A percentile compares a stretch with the other conserved stretches of the same genome.
phyloP scores from a whole-genome alignment of 495 filamentous ascomycete genomes.

The Penicillium riverlandense region DNA sequence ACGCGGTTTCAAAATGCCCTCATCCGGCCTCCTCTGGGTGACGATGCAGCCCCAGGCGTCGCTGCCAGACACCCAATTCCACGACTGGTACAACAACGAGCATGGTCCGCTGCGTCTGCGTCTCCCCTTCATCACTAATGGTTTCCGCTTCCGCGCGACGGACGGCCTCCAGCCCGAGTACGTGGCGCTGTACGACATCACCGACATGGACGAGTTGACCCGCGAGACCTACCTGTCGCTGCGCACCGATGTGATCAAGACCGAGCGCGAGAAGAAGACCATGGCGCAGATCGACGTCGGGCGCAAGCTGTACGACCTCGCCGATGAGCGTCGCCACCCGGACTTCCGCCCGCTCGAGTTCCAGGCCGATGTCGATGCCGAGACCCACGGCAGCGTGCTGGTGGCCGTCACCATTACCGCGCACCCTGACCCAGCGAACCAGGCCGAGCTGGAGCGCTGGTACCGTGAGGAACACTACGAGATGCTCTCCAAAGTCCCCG shows the following conservation, averaged over 20 bases:
- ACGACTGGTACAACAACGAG: slow-evolving; percentile 89
- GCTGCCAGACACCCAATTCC: slow-evolving; percentile 62
- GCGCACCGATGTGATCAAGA: slow-evolving; percentile 56
- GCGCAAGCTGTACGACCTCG: slow-evolving; percentile 59
- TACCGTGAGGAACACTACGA: slow-evolving; percentile 65
- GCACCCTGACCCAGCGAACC: slow-evolving; percentile 41
- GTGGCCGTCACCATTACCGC: slow-evolving; percentile 54
- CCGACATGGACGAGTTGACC: slow-evolving; percentile 59
- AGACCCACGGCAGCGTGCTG: slow-evolving; percentile 48
- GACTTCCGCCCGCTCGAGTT: slow-evolving; percentile 53
- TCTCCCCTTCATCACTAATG: slow-evolving; percentile 64
- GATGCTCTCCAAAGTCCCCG: slow-evolving; percentile 63
- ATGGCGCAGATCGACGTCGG: slow-evolving; percentile 70
- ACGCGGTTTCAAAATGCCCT: slow-evolving; percentile 24
- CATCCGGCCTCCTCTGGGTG: slow-evolving; percentile 64
- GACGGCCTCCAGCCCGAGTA: slow-evolving; percentile 56
- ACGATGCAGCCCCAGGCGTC: slow-evolving; percentile 65
- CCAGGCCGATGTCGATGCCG: slow-evolving; percentile 47
- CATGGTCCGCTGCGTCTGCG: slow-evolving; percentile 73
- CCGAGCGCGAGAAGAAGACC: slow-evolving; percentile 63
- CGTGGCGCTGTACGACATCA: slow-evolving; percentile 75
- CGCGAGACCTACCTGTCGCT: slow-evolving; percentile 60
- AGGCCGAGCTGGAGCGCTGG: slow-evolving; percentile 57
- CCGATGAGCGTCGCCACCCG: slow-evolving; percentile 43
- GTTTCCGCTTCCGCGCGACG: slow-evolving; percentile 66